These are phyloP conservation scores for Kwoniella mangroviensis DNA, from an alignment of 768 basidiomycete genomes.

Conservation along the genomic window DNA sequence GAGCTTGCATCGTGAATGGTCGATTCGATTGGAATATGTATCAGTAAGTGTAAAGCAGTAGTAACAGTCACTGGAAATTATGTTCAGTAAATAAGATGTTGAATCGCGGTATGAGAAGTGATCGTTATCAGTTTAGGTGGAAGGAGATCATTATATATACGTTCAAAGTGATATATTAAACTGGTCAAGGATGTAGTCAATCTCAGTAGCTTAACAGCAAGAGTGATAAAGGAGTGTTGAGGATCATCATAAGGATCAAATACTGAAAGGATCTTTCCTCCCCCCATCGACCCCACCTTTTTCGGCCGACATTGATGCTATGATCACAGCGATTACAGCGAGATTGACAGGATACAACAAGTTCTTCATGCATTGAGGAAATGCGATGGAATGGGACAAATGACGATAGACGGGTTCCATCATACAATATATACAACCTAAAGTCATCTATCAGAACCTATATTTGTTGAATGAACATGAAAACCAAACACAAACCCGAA, in stretches of 20 bases:
- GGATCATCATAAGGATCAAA: not conserved
- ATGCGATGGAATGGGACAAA: too few species aligned
- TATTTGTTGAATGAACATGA: too few species aligned
- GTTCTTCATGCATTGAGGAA: not conserved
- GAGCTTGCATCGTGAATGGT: slow-evolving; percentile 22
- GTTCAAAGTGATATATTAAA: not conserved
- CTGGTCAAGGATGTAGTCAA: not conserved
- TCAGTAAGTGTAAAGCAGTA: too few species aligned
- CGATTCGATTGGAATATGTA: too few species aligned
- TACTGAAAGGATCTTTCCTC: not conserved
- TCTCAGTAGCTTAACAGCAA: not conserved
- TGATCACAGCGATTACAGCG: not conserved
- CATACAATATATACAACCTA: not conserved
- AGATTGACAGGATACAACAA: not conserved
- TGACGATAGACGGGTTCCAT: too few species aligned
- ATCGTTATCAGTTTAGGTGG: too few species aligned
- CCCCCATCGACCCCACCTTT: not conserved
- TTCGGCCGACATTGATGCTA: slow-evolving; percentile 1
- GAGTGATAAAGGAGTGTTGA: not conserved
- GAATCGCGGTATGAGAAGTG: too few species aligned
- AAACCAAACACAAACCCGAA: too few species aligned
- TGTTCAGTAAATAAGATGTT: too few species aligned
- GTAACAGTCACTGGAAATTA: too few species aligned
- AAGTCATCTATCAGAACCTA: not conserved
- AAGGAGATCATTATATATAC: not conserved